Conservation (phyloP, 169 alveolate genomes). For the Eimeria mitis region DNA sequence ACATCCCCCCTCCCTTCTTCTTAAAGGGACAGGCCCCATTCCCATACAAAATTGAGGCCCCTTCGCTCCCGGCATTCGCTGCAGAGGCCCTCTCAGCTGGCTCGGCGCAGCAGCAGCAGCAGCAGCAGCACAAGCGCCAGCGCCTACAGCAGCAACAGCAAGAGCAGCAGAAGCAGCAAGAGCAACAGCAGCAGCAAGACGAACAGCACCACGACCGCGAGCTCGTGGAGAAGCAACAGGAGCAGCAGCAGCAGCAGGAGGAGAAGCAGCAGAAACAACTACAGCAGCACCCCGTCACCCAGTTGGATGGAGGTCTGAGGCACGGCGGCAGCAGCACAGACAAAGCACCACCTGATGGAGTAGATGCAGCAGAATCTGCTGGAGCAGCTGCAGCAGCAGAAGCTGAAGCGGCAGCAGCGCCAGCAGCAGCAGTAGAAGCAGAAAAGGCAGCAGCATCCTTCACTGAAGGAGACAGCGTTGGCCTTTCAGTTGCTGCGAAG, state of each 20-base stretch:
- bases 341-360: not conserved
- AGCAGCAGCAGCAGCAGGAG: constrained; percentile 1
- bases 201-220: not conserved
- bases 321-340: constrained; percentile 3
- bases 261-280: too few relatives aligned
- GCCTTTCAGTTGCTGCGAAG: constrained; percentile 50
- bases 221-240: not conserved
- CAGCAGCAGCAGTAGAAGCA: not conserved
- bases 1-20: constrained; percentile 57
- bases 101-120: not conserved
- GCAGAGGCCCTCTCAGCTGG: not conserved
- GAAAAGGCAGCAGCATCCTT: not conserved
- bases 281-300: too few relatives aligned
- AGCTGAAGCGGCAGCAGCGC: too few relatives aligned
- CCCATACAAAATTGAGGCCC: constrained; percentile 45
- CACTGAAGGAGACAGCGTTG: not conserved
- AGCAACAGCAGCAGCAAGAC: not conserved
- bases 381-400: not conserved
- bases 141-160: constrained; percentile 44
- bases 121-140: constrained; percentile 33
- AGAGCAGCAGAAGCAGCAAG: too few relatives aligned
- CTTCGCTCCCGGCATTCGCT: constrained; percentile 7
- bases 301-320: not conserved
- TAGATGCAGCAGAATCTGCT: not conserved
- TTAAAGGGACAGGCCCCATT: constrained; percentile 45